phyloP scores from a whole-genome alignment of 352 stramenopile genomes.

The Phytopythium oedochilum region DNA sequence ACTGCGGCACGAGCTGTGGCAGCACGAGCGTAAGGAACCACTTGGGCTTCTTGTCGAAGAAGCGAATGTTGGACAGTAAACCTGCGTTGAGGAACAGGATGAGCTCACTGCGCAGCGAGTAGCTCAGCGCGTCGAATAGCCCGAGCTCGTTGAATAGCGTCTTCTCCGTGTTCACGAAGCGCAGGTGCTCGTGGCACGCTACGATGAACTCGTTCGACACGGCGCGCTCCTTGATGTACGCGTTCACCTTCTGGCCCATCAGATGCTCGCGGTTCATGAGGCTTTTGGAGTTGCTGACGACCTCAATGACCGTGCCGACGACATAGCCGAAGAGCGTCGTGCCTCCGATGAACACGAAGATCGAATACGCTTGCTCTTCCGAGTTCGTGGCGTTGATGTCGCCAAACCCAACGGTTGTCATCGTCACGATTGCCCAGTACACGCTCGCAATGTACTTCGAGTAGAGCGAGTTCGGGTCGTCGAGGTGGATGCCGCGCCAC shows the following conservation, averaged over 20 bases:
- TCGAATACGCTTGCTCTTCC: conserved; percentile 69
- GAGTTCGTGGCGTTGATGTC: conserved; percentile 76
- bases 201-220: conserved; percentile 64
- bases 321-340: conserved; percentile 81
- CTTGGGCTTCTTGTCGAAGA: conserved; percentile 84
- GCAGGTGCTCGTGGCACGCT: conserved; percentile 70
- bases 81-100: conserved; percentile 58
- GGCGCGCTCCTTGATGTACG: conserved; percentile 75
- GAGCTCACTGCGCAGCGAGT: conserved; percentile 59
- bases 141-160: conserved; percentile 60
- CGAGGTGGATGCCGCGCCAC: conserved; percentile 55
- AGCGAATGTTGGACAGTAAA: conserved; percentile 58
- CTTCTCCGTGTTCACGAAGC: conserved; percentile 64
- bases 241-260: conserved; percentile 63
- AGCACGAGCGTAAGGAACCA: conserved; percentile 76
- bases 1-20: conserved; percentile 61
- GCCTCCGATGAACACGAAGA: conserved; percentile 80
- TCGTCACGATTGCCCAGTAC: conserved; percentile 85
- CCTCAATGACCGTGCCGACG: conserved; percentile 76
- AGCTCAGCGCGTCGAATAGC: conserved; percentile 62
- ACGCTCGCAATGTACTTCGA: conserved; percentile 81
- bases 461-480: conserved; percentile 39
- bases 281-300: conserved; percentile 77
- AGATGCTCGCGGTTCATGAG: conserved; percentile 71
- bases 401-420: conserved; percentile 85